Base-by-base conservation (phyloP, 257 asterid genomes). In the Gynochthodes officinalis region DNA sequence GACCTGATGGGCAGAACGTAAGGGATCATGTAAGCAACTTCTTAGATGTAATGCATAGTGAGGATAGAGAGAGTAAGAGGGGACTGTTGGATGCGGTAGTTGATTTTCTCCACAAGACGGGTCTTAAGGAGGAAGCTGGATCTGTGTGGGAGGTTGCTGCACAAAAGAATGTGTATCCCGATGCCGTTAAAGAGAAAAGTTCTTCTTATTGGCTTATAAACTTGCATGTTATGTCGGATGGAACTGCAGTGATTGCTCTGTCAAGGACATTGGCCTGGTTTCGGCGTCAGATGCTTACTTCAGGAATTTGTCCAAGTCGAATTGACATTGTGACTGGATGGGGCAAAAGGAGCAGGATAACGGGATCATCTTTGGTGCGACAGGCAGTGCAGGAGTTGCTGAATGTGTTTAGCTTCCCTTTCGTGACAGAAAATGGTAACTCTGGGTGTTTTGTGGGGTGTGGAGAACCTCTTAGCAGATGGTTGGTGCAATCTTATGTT, bases 141-240 rank as follows among this genome's bases (percentile, higher is more conserved):
- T 91, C 96, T 2, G 82, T 94, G 13, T 94, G 99, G 99, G 99
- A 91, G 69, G 98, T 85, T 43, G 99, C 99, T 4, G 97, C 92
- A 16, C 82, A 72, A 65, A 89, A 85, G 80, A 94, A 94, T 14
- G 89, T 94, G 15, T 94, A 94, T 67, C 99, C 98, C 0, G 99
- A 94, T n/a, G 96, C 93, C 2, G 89, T 94, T 3, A 81, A 87
- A 44, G 90, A 86, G 91, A 94, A 90, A 57, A 82, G 96, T 39
- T 78, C 89, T 0, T 82, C 84, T 30, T 88, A 94, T 57, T 94
- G 99, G 99, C 95, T 94, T 42, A 92, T 94, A 76, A 94, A 94
- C 81, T 86, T 94, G 27, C 99, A 94, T 1, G 97, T 94, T 2
- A 94, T 94, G 99, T 91, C 98, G 0, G 97, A 89, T 76, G 99